Percentiles rank a stretch among this genome's conserved stretches.
Evolutionary conservation across 2,329 filamentous ascomycete species (phyloP).

Genomic region (Colletotrichum destructivum): DNA sequence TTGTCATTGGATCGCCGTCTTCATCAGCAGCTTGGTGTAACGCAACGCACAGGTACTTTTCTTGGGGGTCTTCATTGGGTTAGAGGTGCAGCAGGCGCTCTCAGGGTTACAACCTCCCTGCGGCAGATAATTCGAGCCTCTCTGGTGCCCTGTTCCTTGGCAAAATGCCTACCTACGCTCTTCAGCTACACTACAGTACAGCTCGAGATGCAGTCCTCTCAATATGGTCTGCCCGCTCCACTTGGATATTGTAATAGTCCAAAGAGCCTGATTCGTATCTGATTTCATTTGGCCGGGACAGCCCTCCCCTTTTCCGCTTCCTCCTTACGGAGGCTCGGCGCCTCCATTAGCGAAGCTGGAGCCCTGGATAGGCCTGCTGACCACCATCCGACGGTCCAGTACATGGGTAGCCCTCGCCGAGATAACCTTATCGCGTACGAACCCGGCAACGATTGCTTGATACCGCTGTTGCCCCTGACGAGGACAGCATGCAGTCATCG

Average conservation of each 20-base stretch:
- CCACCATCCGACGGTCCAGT: background rate
- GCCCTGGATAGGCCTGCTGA: constrained; percentile 1
- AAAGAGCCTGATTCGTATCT: background rate
- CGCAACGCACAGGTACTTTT: background rate
- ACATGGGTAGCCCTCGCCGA: background rate
- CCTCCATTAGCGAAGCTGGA: background rate
- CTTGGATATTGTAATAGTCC: background rate
- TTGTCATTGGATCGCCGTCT: background rate
- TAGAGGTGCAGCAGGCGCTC: background rate
- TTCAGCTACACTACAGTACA: background rate
- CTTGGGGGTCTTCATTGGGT: background rate
- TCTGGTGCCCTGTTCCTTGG: background rate
- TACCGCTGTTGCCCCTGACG: background rate
- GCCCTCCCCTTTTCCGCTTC: constrained; percentile 7
- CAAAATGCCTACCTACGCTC: constrained; percentile 11
- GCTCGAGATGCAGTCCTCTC: constrained; percentile 11
- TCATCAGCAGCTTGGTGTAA: background rate
- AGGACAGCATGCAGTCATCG: background rate
- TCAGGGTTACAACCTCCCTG: no score
- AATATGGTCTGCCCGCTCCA: constrained; percentile 5
- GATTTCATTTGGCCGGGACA: constrained; percentile 5
- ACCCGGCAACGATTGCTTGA: background rate
- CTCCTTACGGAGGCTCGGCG: background rate
- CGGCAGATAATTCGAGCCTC: background rate
- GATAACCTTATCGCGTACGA: constrained; percentile 18